phyloP scores from a whole-genome alignment of 2,329 filamentous ascomycete genomes.

The Talaromyces sp. region DNA sequence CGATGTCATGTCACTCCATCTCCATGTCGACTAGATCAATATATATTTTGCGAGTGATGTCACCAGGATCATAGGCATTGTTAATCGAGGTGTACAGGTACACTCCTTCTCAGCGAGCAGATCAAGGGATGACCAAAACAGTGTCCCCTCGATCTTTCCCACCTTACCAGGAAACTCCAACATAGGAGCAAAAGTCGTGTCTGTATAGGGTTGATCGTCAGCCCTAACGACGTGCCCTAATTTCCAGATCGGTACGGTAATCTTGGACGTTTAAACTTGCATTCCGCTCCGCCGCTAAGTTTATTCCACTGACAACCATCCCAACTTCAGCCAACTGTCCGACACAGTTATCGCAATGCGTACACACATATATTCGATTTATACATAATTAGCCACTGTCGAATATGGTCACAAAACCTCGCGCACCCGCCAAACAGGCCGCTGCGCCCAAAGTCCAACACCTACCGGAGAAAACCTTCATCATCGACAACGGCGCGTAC shows the following conservation, averaged over 20 bases:
- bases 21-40: no score
- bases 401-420: conserved; percentile 30
- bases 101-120: no score
- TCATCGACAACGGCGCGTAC: conserved; percentile 91
- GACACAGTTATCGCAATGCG: conserved; percentile 10
- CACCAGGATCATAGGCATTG: no score
- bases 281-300: background rate
- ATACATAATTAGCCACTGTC: conserved; percentile 18
- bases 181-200: background rate
- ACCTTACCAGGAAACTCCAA: background rate
- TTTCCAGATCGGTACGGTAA: conserved; percentile 24
- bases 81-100: no score
- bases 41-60: no score
- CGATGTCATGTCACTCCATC: no score
- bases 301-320: background rate
- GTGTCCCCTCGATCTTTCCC: no score
- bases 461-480: conserved; percentile 66
- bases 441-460: conserved; percentile 48
- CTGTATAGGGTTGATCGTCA: background rate
- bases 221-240: conserved; percentile 29
- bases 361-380: conserved; percentile 25
- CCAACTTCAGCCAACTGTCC: background rate
- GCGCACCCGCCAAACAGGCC: conserved; percentile 52
- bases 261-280: conserved; percentile 9
- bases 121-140: no score